A percentile compares a stretch with the other conserved stretches of the same genome.
Evolutionary conservation across 1,284 basidiomycete genomes (phyloP).

Genomic region (Cryptococcus jaspeensis): DNA sequence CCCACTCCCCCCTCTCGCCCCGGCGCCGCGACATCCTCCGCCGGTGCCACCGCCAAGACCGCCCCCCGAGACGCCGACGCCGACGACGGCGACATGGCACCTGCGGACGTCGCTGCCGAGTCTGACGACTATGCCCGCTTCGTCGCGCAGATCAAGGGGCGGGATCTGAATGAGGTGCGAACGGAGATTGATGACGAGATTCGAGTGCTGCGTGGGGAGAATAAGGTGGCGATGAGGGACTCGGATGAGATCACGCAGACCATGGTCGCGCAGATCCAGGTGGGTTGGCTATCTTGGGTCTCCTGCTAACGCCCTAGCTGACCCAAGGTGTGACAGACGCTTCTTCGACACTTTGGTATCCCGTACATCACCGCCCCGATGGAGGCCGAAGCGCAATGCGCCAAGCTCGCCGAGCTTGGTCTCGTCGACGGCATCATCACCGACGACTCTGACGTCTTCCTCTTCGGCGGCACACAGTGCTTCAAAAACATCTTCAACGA

Average conservation of each 20-base stretch:
- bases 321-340: constrained; percentile 55
- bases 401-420: constrained; percentile 77
- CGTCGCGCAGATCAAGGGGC: constrained; percentile 82
- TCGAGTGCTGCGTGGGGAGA: constrained; percentile 71
- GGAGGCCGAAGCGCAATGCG: constrained; percentile 99
- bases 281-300: too few species aligned
- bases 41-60: constrained; percentile 12
- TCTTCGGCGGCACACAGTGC: constrained; percentile 89
- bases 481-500: constrained; percentile 99
- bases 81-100: constrained; percentile 61
- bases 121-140: constrained; percentile 90
- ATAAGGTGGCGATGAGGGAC: constrained; percentile 84
- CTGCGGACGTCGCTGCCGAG: constrained; percentile 67
- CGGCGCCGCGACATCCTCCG: constrained; percentile 21
- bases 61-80: constrained; percentile 31
- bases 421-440: constrained; percentile 98
- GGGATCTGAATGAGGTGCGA: constrained; percentile 73
- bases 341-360: constrained; percentile 91
- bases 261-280: constrained; percentile 96
- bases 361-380: constrained; percentile 98
- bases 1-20: constrained; percentile 30
- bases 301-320: background rate
- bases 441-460: constrained; percentile 97
- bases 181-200: constrained; percentile 93
- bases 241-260: constrained; percentile 93